Evolutionary conservation across 176 grass and related monocot species (phyloP).

Genomic region (Oryza rufipogon): DNA sequence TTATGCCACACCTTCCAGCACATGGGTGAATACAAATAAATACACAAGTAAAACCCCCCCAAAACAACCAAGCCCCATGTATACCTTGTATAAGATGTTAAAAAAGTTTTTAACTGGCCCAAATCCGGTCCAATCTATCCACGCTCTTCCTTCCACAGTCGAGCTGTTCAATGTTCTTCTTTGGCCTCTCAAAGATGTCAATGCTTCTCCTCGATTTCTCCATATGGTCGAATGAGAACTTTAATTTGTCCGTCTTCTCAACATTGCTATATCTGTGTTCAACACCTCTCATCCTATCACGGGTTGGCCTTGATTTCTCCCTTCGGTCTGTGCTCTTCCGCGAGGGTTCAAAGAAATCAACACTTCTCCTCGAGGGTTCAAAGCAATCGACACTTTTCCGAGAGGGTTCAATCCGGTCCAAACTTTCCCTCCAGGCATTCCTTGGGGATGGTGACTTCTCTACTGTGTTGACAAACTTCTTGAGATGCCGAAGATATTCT

Average conservation of each 20-base stretch:
- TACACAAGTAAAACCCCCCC: constrained; percentile 42
- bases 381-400: constrained; percentile 52
- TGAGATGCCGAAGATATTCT: constrained; percentile 82
- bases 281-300: constrained; percentile 52
- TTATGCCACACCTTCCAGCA: constrained; percentile 42
- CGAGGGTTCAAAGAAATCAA: constrained; percentile 55
- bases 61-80: constrained; percentile 51
- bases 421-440: constrained; percentile 59
- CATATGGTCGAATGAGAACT: constrained; percentile 67
- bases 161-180: constrained; percentile 68
- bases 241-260: constrained; percentile 74
- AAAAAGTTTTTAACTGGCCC: constrained; percentile 46
- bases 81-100: constrained; percentile 49
- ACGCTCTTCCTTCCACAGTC: constrained; percentile 78
- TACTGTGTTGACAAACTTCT: constrained; percentile 69
- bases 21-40: constrained; percentile 48
- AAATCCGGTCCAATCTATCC: constrained; percentile 86
- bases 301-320: constrained; percentile 60
- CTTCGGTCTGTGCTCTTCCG: constrained; percentile 66
- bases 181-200: constrained; percentile 62
- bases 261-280: constrained; percentile 75
- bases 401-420: constrained; percentile 63
- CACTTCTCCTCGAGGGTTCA: constrained; percentile 73
- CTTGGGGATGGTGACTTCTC: constrained; percentile 70
- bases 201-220: constrained; percentile 89